Base-by-base conservation (phyloP, 179 eudicot species). In the Spergularia azorica region DNA sequence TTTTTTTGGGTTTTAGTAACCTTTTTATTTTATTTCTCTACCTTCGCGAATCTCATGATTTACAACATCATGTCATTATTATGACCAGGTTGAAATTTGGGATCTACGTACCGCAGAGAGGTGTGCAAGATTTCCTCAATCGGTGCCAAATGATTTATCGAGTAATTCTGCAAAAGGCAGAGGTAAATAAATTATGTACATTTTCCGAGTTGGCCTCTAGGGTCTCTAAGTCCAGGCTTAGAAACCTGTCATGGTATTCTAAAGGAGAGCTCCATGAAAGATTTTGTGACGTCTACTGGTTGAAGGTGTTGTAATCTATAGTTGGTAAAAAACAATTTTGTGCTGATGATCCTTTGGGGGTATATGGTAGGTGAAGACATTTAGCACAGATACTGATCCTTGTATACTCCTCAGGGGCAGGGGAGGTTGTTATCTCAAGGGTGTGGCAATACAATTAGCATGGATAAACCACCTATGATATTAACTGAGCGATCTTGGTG, bases 81-180 rank as follows among this genome's bases (percentile, higher is more conserved):
- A 59, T 84, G 79, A 70, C 68, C 80, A 92, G 97, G 97, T 90
- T 85, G 98, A 94, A 89, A 83, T 94, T 78, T 94, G 98, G 97
- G 98, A 94, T 85, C 89, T 90, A 63, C 85, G 87, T 80, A 78
- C 87, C 84, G 94, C 94, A 77, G 84, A 87, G 83, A 89, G 85
- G 82, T 85, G 91, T 74, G 76, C 68, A 15, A 84, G 58, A 63
- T 73, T 92, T 38, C 83, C 88, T 79, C 86, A 87, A 79, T 81
- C 62, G 62, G 75, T 75, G 21, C 62, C 86, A 78, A 77, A 50
- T 74, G 88, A 64, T 50, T 63, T 72, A 6, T 18, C 8, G 50
- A 79, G 74, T 84, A 78, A 83, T 71, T 81, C 87, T 54, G 63
- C 82, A 12, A 88, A 82, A 52, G 75, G 71, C 26, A 89, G 88